Evolutionary conservation across 2,329 filamentous ascomycete genomes (phyloP).

Genomic region (Colletotrichum orbiculare): DNA sequence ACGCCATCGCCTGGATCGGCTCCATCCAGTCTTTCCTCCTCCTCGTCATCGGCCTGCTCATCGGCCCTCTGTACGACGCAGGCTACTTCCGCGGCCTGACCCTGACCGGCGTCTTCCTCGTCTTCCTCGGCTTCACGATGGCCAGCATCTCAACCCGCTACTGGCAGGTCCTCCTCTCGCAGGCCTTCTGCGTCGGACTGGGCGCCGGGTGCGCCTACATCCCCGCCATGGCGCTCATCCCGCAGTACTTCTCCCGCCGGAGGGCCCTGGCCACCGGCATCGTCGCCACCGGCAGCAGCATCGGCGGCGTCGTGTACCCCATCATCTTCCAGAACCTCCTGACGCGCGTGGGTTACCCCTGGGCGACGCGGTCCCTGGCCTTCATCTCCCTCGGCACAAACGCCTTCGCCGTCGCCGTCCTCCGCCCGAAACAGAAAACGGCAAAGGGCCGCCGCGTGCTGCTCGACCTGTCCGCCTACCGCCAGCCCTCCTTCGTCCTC

Average conservation of each 20-base stretch:
- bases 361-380: constrained; percentile 49
- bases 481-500: constrained; percentile 46
- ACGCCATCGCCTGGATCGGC: constrained; percentile 51
- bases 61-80: constrained; percentile 53
- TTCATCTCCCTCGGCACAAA: constrained; percentile 48
- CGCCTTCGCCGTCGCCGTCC: constrained; percentile 43
- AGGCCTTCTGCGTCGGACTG: constrained; percentile 55
- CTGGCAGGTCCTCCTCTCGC: constrained; percentile 55
- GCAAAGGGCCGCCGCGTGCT: constrained; percentile 39
- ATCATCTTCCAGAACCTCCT: constrained; percentile 49
- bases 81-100: constrained; percentile 49
- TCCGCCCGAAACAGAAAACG: constrained; percentile 40
- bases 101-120: constrained; percentile 45
- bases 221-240: constrained; percentile 52
- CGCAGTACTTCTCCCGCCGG: constrained; percentile 52
- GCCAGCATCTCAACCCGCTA: constrained; percentile 49
- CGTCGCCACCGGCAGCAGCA: constrained; percentile 52
- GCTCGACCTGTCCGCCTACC: constrained; percentile 44
- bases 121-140: constrained; percentile 53
- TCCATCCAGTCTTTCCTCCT: constrained; percentile 48
- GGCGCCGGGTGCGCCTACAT: constrained; percentile 53
- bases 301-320: constrained; percentile 52
- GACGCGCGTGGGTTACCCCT: constrained; percentile 46
- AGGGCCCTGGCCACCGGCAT: constrained; percentile 56
- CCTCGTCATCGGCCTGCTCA: constrained; percentile 48